Evolutionary conservation across 805 yeast species (phyloP).

Genomic region (Pichia occidentalis): DNA sequence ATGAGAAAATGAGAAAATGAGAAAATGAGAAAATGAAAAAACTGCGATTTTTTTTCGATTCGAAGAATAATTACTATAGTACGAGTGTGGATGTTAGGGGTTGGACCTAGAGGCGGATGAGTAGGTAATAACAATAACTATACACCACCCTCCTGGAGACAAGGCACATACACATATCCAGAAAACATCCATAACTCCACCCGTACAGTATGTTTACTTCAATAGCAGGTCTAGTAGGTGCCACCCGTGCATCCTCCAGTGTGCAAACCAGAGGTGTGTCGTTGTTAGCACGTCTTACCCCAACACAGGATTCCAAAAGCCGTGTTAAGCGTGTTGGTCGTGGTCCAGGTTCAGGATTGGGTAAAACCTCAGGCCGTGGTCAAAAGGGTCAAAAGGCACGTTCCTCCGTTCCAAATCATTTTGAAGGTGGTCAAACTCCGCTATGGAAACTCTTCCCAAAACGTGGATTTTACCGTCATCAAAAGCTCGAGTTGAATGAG

Average conservation of each 20-base stretch:
- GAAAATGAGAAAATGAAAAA: too few relatives aligned
- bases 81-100: too few relatives aligned
- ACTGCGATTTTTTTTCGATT: too few relatives aligned
- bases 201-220: too few relatives aligned
- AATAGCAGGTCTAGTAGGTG: too few relatives aligned
- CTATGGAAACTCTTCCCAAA: constrained; percentile 79
- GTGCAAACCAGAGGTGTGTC: constrained; percentile 31
- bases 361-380: constrained; percentile 96
- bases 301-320: constrained; percentile 55
- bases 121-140: too few relatives aligned
- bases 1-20: too few relatives aligned
- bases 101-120: too few relatives aligned
- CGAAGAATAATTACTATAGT: too few relatives aligned
- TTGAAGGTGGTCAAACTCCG: constrained; percentile 99
- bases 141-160: too few relatives aligned
- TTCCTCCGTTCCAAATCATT: constrained; percentile 83
- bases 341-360: constrained; percentile 89
- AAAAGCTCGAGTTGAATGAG: constrained; percentile 44
- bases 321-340: constrained; percentile 78
- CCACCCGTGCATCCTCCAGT: background rate
- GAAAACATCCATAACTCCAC: too few relatives aligned
- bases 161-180: too few relatives aligned
- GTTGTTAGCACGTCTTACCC: constrained; percentile 47
- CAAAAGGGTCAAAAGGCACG: constrained; percentile 98
- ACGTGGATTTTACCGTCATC: constrained; percentile 72